Percentiles rank a stretch among this genome's conserved stretches.
These are phyloP conservation scores for Reticulascus tulasneorum DNA, from an alignment of 2,329 filamentous ascomycete genomes.

Conservation along the genomic window DNA sequence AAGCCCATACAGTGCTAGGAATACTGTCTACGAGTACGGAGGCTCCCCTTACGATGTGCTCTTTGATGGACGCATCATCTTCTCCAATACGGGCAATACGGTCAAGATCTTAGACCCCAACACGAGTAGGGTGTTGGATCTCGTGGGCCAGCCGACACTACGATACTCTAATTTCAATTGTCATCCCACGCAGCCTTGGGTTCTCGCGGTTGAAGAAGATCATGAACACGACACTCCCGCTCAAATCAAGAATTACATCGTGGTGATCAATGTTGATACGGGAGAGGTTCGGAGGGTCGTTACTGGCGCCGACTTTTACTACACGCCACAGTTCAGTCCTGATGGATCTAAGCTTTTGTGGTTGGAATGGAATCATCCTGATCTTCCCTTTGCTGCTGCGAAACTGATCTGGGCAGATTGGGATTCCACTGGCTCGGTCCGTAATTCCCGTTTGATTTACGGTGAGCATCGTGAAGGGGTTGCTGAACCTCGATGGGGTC, in stretches of 20 bases:
- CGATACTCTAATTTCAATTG: slow-evolving; percentile 44
- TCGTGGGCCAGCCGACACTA: slow-evolving; percentile 29
- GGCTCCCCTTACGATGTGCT: slow-evolving; percentile 39
- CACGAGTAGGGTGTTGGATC: slow-evolving; percentile 24
- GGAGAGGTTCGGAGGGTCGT: slow-evolving; percentile 35
- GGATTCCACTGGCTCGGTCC: slow-evolving; percentile 25
- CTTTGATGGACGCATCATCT: slow-evolving; percentile 37
- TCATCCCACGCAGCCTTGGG: slow-evolving; percentile 33
- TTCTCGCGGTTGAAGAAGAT: slow-evolving; percentile 50
- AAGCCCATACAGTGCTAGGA: slow-evolving; percentile 36
- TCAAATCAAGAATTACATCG: slow-evolving; percentile 32
- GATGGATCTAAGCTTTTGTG: slow-evolving; percentile 44
- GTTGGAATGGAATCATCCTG: slow-evolving; percentile 52
- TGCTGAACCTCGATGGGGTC: slow-evolving; percentile 47
- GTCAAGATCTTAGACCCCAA: slow-evolving; percentile 39
- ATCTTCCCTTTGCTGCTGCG: slow-evolving; percentile 47
- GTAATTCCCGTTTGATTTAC: slow-evolving; percentile 31
- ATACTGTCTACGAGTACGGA: slow-evolving; percentile 50
- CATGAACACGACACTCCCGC: slow-evolving; percentile 31
- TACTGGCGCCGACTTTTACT: slow-evolving; percentile 49
- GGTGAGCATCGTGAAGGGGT: slow-evolving; percentile 39
- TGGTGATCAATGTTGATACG: slow-evolving; percentile 35
- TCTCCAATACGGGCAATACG: slow-evolving; percentile 39
- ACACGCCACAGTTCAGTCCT: slow-evolving; percentile 42
- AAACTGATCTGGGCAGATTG: slow-evolving; percentile 42